Evolutionary conservation across 2,329 filamentous ascomycete genomes (phyloP).

Genomic region (Zalaria sp.): DNA sequence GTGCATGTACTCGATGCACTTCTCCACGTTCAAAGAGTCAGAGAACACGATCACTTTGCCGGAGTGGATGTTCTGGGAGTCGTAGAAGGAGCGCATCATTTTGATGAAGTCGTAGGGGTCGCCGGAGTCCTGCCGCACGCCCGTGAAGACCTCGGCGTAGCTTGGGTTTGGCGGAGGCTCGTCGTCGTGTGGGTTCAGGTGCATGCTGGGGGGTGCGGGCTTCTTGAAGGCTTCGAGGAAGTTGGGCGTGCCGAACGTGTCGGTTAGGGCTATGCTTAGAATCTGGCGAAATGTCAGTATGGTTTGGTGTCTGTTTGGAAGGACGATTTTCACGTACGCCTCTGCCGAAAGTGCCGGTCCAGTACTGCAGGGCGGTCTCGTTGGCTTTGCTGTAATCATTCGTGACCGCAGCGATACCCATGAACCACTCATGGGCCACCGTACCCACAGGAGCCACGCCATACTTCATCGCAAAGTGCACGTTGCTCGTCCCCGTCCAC

Average conservation of each 20-base stretch:
- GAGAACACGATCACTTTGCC: slow-evolving; percentile 91
- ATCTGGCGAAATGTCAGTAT: slow-evolving; percentile 29
- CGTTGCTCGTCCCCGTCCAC: slow-evolving; percentile 84
- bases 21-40: slow-evolving; percentile 82
- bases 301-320: neutral
- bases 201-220: slow-evolving; percentile 34
- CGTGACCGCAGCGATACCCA: slow-evolving; percentile 88
- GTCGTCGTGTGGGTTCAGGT: slow-evolving; percentile 7
- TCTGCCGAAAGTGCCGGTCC: slow-evolving; percentile 82
- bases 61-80: slow-evolving; percentile 56
- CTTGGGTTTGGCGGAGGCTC: slow-evolving; percentile 26
- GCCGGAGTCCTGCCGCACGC: slow-evolving; percentile 81
- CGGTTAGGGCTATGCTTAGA: slow-evolving; percentile 78
- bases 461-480: slow-evolving; percentile 92
- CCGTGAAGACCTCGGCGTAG: slow-evolving; percentile 71
- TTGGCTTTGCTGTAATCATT: slow-evolving; percentile 75
- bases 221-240: slow-evolving; percentile 77
- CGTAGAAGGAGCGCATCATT: slow-evolving; percentile 69
- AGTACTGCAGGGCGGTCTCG: slow-evolving; percentile 71
- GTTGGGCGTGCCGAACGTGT: slow-evolving; percentile 85
- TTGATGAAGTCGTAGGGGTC: slow-evolving; percentile 70
- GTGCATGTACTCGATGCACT: slow-evolving; percentile 79
- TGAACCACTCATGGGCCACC: slow-evolving; percentile 96
- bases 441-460: slow-evolving; percentile 75
- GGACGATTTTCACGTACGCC: slow-evolving; percentile 31